Percentiles rank a stretch among this genome's conserved stretches.
phyloP scores from a whole-genome alignment of 352 stramenopile genomes.

The Phytopythium delawarense region DNA sequence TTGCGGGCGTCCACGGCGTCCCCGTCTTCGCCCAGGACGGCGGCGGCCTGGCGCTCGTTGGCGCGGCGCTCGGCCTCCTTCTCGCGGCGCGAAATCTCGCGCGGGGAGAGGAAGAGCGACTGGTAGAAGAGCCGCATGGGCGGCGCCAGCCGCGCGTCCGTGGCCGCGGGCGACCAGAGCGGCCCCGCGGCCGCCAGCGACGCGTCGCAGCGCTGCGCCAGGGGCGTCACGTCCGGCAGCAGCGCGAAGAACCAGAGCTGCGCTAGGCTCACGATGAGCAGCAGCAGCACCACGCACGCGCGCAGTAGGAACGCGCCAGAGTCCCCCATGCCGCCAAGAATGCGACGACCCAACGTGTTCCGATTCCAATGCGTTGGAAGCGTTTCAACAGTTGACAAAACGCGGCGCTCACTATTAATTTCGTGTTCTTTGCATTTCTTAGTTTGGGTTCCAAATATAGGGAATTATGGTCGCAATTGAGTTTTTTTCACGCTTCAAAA shows the following conservation, averaged over 20 bases:
- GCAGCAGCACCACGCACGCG: conserved; percentile 64
- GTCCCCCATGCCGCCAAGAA: conserved; percentile 41
- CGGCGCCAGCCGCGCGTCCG: conserved; percentile 42
- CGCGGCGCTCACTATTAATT: too few relatives aligned
- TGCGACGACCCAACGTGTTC: too few relatives aligned
- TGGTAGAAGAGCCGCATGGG: conserved; percentile 75
- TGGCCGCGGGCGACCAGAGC: conserved; percentile 13
- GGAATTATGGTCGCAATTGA: conserved; percentile 37
- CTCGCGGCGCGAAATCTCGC: conserved; percentile 42
- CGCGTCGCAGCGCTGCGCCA: conserved; percentile 58
- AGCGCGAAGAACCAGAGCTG: conserved; percentile 75
- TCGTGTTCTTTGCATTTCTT: too few relatives aligned
- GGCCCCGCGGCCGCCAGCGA: conserved; percentile 29
- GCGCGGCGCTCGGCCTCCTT: conserved; percentile 32
- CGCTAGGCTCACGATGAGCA: conserved; percentile 66
- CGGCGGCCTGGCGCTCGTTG: conserved; percentile 24
- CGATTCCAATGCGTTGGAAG: too few relatives aligned
- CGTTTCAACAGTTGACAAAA: conserved; percentile 64
- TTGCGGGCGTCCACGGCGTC: not conserved
- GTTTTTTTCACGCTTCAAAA: too few relatives aligned
- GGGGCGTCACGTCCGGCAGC: conserved; percentile 60
- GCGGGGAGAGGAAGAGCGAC: conserved; percentile 67
- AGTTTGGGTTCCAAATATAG: too few relatives aligned
- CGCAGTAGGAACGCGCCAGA: conserved; percentile 59
- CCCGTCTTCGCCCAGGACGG: conserved; percentile 10